Base-by-base conservation (phyloP, 805 yeast genomes). In the Wickerhamiella occidentalis region DNA sequence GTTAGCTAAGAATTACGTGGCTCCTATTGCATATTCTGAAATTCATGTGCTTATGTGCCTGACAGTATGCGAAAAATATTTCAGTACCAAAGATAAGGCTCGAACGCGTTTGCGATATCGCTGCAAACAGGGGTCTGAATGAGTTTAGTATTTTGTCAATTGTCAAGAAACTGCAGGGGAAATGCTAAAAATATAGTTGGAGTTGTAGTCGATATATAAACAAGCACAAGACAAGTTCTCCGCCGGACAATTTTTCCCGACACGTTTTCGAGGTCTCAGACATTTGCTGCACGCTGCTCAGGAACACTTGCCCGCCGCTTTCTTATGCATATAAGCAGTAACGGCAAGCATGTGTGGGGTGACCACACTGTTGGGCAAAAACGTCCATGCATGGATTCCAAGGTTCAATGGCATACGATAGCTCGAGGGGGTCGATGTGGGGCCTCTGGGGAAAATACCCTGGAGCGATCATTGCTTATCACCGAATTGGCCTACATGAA, bases 331-430 rank as follows among this genome's bases (percentile, higher is more conserved):
- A 33, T 33, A 15, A n/a, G 35, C 38, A n/a, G 38, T 33, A 9
- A 33, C 38, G 19, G 19, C 15, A 33, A n/a, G 38, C 38, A 33
- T 33, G 19, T 33, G 38, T 33, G 38, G 38, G 38, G 38, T 33
- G 38, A 33, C 19, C 38, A 33, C 18, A 33, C 38, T 33, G 38
- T 33, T 33, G 38, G 38, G 19, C 38, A 33, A 33, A 33, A 33
- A 33, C 38, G 38, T 33, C 19, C 18, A 33, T 33, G 38, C 38
- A 33, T 33, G 38, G 38, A 33, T 15, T 6, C 15, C 21, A 12
- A 17, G 19, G 38, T 17, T 15, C 15, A 19, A 9, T 33, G 38
- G 38, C 38, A 30, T 33, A 33, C 15, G 38, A 33, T n/a, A 15
- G 19, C 38, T 17, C 18, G 19, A 15, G 18, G n/a, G 19, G 38